These are phyloP conservation scores for Candida boidinii DNA, from an alignment of 805 yeast species.

Conservation along the genomic window DNA sequence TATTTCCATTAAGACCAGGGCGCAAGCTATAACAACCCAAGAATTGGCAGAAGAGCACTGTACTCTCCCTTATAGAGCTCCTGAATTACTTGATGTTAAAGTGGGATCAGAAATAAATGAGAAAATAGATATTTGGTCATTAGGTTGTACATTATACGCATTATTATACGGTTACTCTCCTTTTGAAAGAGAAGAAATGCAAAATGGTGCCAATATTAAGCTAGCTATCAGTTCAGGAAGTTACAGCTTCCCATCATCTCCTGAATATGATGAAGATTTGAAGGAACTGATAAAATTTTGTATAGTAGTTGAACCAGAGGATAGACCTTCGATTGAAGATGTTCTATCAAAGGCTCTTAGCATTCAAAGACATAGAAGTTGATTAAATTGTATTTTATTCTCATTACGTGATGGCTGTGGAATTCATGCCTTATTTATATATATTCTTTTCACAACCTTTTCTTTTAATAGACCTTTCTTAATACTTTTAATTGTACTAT, in stretches of 20 bases:
- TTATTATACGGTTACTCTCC: slow-evolving; percentile 77
- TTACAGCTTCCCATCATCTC: slow-evolving; percentile 46
- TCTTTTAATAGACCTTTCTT: not conserved
- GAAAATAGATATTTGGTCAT: slow-evolving; percentile 81
- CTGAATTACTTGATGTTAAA: slow-evolving; percentile 75
- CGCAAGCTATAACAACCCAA: slow-evolving; percentile 66
- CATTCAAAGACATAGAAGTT: slow-evolving; percentile 20
- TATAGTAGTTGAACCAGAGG: slow-evolving; percentile 48
- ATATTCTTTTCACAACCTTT: too few species aligned
- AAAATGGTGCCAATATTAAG: slow-evolving; percentile 73
- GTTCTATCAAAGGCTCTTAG: slow-evolving; percentile 44
- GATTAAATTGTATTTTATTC: slow-evolving; percentile 1
- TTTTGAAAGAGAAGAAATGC: slow-evolving; percentile 73
- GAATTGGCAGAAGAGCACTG: slow-evolving; percentile 82
- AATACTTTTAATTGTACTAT: too few species aligned
- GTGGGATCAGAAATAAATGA: slow-evolving; percentile 61
- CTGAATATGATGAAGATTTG: slow-evolving; percentile 46
- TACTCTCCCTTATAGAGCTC: slow-evolving; percentile 82
- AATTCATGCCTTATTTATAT: too few species aligned
- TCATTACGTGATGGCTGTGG: too few species aligned
- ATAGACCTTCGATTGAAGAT: slow-evolving; percentile 58
- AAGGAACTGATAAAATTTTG: slow-evolving; percentile 52
- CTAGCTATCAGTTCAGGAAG: slow-evolving; percentile 68
- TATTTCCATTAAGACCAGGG: slow-evolving; percentile 43
- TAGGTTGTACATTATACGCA: slow-evolving; percentile 79